These are phyloP conservation scores for Xylariomycetidae sp. DNA, from an alignment of 2,329 filamentous ascomycete species.

Conservation along the genomic window DNA sequence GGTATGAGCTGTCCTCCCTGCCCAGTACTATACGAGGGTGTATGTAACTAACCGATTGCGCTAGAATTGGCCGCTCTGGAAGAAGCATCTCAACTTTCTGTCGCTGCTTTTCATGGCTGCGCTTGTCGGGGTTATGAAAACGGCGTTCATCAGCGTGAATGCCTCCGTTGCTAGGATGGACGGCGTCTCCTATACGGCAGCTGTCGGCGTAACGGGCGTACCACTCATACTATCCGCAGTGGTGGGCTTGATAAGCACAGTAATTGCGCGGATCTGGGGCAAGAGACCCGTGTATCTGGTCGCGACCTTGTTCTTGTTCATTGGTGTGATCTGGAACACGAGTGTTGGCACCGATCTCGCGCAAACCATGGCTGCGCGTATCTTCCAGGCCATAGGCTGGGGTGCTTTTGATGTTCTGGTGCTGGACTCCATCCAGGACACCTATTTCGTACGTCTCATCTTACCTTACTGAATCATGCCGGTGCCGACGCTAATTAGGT, in stretches of 20 bases:
- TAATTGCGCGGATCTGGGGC: conserved; percentile 41
- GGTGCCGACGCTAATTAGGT: conserved; percentile 15
- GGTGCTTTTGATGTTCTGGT: conserved; percentile 51
- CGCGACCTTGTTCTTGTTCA: conserved; percentile 39
- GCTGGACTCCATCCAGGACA: conserved; percentile 47
- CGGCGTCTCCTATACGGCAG: conserved; percentile 39
- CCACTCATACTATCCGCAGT: conserved; percentile 45
- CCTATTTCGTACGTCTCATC: conserved; percentile 41
- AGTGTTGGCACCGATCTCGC: conserved; percentile 33
- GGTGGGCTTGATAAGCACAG: conserved; percentile 36
- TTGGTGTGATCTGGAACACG: conserved; percentile 46
- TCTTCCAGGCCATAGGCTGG: conserved; percentile 54
- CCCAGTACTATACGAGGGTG: not conserved
- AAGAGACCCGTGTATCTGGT: conserved; percentile 48
- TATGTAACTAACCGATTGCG: not conserved
- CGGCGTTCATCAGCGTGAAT: conserved; percentile 44
- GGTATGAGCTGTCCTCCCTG: conserved; percentile 31
- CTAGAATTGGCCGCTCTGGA: conserved; percentile 49
- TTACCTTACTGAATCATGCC: conserved; percentile 18
- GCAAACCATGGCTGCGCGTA: conserved; percentile 44
- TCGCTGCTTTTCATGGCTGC: conserved; percentile 41
- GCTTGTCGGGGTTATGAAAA: conserved; percentile 47
- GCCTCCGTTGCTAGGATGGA: conserved; percentile 36
- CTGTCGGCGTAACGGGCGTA: conserved; percentile 44
- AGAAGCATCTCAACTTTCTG: conserved; percentile 44